These are phyloP conservation scores for Fusarium sterilihyphosum DNA, from an alignment of 2,329 filamentous ascomycete genomes.

Conservation along the genomic window DNA sequence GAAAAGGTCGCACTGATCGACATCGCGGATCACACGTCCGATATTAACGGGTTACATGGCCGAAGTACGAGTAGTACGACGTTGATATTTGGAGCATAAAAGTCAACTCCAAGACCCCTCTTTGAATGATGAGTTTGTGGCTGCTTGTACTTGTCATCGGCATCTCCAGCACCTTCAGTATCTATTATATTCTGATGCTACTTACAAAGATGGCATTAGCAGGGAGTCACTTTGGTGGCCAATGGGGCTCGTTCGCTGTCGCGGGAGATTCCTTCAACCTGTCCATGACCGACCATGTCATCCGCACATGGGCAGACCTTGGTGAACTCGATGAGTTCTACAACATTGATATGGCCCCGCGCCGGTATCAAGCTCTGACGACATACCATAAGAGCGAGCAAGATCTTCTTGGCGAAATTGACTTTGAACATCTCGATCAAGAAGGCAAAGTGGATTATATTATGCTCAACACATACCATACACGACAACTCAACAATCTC, in stretches of 20 bases:
- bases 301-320: constrained; percentile 25
- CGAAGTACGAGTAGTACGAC: background rate
- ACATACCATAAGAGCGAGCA: constrained; percentile 20
- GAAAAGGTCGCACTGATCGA: constrained; percentile 5
- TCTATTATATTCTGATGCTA: background rate
- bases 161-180: background rate
- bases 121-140: background rate
- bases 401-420: background rate
- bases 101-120: too few relatives aligned
- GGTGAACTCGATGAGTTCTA: constrained; percentile 22
- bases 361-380: constrained; percentile 5
- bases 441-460: constrained; percentile 32
- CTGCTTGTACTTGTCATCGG: background rate
- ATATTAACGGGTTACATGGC: constrained; percentile 6
- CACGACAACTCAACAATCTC: constrained; percentile 19
- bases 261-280: constrained; percentile 2
- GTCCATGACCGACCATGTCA: constrained; percentile 25
- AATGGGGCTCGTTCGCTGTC: background rate
- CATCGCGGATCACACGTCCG: constrained; percentile 10
- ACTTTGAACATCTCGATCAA: constrained; percentile 21
- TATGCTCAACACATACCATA: constrained; percentile 28
- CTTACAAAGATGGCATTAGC: constrained; percentile 12
- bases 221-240: background rate
- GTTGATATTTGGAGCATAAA: constrained; percentile 7
- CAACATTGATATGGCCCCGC: constrained; percentile 17